Evolutionary conservation across 2,329 filamentous ascomycete genomes (phyloP), one percentile per base, ranked within the genome.

Genomic region (Colletotrichum filicis): DNA sequence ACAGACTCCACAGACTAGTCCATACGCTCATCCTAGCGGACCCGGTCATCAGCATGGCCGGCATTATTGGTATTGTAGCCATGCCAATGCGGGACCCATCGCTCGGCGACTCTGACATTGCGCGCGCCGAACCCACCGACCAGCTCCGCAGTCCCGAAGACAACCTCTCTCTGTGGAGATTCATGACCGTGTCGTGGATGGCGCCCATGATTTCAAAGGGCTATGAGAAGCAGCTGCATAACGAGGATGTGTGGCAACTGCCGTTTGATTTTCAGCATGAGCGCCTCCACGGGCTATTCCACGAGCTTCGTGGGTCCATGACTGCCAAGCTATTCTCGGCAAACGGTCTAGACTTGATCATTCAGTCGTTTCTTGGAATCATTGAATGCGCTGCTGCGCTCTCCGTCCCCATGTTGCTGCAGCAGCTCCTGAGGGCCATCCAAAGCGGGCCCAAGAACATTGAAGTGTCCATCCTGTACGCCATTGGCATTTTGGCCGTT

Each of bases 121-220:
- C 91, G 64, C 82, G 83, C 1, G 90, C 88, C 66, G 83, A 86
- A 22, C 90, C 93, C 1, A 91, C 87, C 0, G 86, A 83, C 3
- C 81, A 86, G 2, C 83, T 93, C n/a, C 92, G 94, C 67, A 91
- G 88, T 49, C 87, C 95, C 0, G 95, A 98, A 80, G 95, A 98
- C 76, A 91, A 93, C 75, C 80, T 97, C 28, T 93, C 88, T 0
- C 85, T 95, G 1, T 95, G 94, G 89, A 93, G 95, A 76, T 98
- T 94, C 83, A 93, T 96, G 89, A 92, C 90, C 6, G 92, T 97
- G 32, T 93, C 90, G 0, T 98, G 95, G 95, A 92, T 97, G 83
- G 85, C 86, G 0, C 92, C 95, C 0, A 83, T 97, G 7, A 94
- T 97, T 14, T 83, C 85, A 1, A 82, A 91, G 28, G 94, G 92